Evolutionary conservation across 2,329 filamentous ascomycete species (phyloP), one percentile per base, ranked within the genome.

Genomic region (Talaromyces sp.): DNA sequence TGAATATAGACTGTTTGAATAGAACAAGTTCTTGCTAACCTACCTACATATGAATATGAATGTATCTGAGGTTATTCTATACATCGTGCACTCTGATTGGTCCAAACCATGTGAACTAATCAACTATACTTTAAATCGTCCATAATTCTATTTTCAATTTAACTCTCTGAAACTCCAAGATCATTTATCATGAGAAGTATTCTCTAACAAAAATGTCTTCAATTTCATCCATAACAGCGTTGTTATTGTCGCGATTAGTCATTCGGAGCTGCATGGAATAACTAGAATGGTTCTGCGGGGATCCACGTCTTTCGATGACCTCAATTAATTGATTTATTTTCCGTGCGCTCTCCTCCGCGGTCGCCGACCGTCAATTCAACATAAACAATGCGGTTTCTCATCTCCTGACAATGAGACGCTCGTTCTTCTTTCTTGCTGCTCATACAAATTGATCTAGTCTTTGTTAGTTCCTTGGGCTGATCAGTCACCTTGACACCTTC

Each of bases 251-350:
- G 49, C 25, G 56, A 66, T 65, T 62, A 61, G 68, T 71, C 72
- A 75, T 69, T 56, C 31, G 31, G 53, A 19, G n/a, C 13, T 36
- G 34, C 34, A 36, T 36, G 34, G 34, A 29, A 29, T 27, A n/a
- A n/a, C n/a, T n/a, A 45, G 64, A 53, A 53, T 27, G 64, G 45
- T 78, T 78, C 76, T 68, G 72, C 70, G 72, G 72, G 70, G 69
- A 72, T 78, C 76, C 69, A 77, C 71, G 64, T 51, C 65, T 67
- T 78, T 78, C 76, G 70, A 76, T 72, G 54, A 61, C 43, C 1
- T 36, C 45, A 58, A 54, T 17, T 56, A 25, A 36, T 56, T 56
- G 53, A 54, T 17, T 56, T 38, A 36, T 56, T 56, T 25, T 40
- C 51, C 45, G 27, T 19, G 25, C 54, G 3, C n/a, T n/a, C 17